Percentiles rank a stretch among this genome's conserved stretches.
phyloP scores from a whole-genome alignment of 352 stramenopile genomes.

The Phytophthora tentaculata region DNA sequence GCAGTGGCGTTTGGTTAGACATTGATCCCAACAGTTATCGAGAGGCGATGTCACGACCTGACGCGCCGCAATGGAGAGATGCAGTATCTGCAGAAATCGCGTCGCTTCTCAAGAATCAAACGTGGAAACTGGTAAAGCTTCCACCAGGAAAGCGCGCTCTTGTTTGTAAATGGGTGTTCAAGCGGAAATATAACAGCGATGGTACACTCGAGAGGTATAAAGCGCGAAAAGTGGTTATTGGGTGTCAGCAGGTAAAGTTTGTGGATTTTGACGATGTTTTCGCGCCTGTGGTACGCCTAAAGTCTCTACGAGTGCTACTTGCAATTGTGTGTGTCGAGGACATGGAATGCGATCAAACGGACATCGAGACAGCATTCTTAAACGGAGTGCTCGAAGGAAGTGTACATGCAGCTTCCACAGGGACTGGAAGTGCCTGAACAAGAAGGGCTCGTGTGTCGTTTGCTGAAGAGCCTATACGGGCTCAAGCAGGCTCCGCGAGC shows the following conservation, averaged over 20 bases:
- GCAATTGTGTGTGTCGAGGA: neutral
- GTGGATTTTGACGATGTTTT: slow-evolving; percentile 1
- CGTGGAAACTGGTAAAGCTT: neutral
- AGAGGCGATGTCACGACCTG: neutral
- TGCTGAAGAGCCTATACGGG: neutral
- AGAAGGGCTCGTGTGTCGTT: neutral
- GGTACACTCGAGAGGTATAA: neutral
- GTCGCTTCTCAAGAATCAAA: neutral
- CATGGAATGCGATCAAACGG: neutral
- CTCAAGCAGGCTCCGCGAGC: neutral
- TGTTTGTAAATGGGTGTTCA: neutral
- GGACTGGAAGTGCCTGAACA: neutral
- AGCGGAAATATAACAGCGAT: neutral
- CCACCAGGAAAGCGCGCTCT: neutral
- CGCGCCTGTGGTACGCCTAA: neutral
- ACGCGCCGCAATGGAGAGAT: neutral
- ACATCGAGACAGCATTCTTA: neutral
- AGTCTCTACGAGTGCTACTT: neutral
- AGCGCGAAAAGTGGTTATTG: neutral
- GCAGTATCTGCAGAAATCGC: neutral
- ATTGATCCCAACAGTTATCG: too few species aligned
- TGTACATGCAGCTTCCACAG: slow-evolving; percentile 2
- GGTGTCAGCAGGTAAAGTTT: slow-evolving; percentile 1
- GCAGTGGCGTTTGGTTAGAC: too few species aligned
- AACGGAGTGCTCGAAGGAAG: neutral